A percentile compares a stretch with the other conserved stretches of the same genome.
phyloP scores from a whole-genome alignment of 78 protist genomes.

The Polysphondylium violaceum region DNA sequence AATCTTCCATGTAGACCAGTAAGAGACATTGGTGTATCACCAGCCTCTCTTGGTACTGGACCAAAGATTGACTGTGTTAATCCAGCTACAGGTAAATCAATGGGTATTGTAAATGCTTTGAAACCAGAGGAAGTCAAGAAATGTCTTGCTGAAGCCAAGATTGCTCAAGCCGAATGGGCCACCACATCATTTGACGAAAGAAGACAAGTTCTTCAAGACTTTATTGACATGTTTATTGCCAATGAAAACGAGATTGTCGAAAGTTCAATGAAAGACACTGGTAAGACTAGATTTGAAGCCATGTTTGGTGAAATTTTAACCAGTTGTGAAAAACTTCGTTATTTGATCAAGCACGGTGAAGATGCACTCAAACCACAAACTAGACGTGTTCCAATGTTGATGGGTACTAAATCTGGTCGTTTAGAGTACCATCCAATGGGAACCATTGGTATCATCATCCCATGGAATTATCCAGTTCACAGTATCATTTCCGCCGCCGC shows the following conservation, averaged over 20 bases:
- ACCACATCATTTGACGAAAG: constrained; percentile 78
- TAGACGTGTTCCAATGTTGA: constrained; percentile 77
- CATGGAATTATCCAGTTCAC: constrained; percentile 90
- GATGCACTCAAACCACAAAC: constrained; percentile 71
- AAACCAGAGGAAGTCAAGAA: constrained; percentile 71
- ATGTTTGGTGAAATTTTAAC: constrained; percentile 85
- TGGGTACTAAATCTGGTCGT: constrained; percentile 80
- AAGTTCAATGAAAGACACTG: constrained; percentile 84
- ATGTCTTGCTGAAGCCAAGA: constrained; percentile 47
- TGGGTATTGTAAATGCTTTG: constrained; percentile 56
- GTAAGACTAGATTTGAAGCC: constrained; percentile 88
- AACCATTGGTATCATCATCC: constrained; percentile 80
- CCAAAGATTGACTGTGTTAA: constrained; percentile 55
- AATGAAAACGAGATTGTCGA: constrained; percentile 80
- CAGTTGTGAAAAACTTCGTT: constrained; percentile 86
- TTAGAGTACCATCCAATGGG: constrained; percentile 75
- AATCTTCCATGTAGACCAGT: constrained; percentile 20
- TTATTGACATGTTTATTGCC: constrained; percentile 75
- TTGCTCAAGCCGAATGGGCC: constrained; percentile 78
- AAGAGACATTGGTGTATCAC: constrained; percentile 50
- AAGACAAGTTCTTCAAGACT: constrained; percentile 58
- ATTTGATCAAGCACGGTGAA: constrained; percentile 83
- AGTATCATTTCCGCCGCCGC: constrained; percentile 82
- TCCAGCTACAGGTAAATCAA: constrained; percentile 78
- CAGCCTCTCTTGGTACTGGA: constrained; percentile 68